phyloP scores from a whole-genome alignment of 768 basidiomycete genomes.

The Trametes gibbosa region DNA sequence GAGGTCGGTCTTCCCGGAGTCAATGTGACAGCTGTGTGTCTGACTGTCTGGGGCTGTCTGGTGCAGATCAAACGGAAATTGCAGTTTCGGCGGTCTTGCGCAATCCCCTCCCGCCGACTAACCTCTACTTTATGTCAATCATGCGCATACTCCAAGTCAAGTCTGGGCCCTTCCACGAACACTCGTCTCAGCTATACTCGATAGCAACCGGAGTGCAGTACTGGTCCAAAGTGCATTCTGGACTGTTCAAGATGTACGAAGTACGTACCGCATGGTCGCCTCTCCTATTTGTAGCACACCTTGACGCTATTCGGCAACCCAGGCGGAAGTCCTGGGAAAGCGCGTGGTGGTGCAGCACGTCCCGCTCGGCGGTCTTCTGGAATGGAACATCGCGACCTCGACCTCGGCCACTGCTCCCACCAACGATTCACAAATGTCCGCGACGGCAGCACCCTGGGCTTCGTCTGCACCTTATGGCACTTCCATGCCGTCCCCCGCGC shows the following conservation, averaged over 20 bases:
- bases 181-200: constrained; percentile 84
- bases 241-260: constrained; percentile 95
- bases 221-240: constrained; percentile 88
- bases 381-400: constrained; percentile 47
- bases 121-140: constrained; percentile 79
- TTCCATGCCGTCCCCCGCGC: background rate
- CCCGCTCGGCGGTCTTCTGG: constrained; percentile 77
- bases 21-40: background rate
- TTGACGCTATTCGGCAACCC: background rate
- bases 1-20: constrained; percentile 43
- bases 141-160: constrained; percentile 79
- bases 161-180: constrained; percentile 85
- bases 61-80: constrained; percentile 57
- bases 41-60: background rate
- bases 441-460: constrained; percentile 23
- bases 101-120: constrained; percentile 57
- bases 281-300: background rate
- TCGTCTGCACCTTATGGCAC: constrained; percentile 3
- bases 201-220: constrained; percentile 86
- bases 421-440: background rate
- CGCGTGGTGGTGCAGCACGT: constrained; percentile 96
- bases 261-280: constrained; percentile 35
- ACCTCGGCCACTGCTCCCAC: background rate
- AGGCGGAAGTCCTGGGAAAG: constrained; percentile 92
- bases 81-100: constrained; percentile 64